A percentile compares a stretch with the other conserved stretches of the same genome.
phyloP scores from a whole-genome alignment of 1,139 yeast genomes.

The Candida gigantensis region DNA sequence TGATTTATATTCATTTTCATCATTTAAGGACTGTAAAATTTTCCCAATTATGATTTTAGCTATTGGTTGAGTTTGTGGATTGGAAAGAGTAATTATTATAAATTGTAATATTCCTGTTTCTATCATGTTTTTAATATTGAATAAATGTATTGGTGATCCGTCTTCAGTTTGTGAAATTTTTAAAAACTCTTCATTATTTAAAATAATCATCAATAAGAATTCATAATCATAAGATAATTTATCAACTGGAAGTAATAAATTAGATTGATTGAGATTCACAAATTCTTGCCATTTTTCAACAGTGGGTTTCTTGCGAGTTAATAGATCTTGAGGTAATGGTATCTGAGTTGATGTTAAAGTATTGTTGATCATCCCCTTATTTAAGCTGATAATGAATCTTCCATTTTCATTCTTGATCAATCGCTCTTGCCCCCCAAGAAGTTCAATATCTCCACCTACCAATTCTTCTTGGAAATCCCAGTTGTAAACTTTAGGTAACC shows the following conservation, averaged over 20 bases:
- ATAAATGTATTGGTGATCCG: constrained; percentile 22
- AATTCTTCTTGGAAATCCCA: constrained; percentile 65
- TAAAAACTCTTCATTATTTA: constrained; percentile 65
- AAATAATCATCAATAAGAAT: constrained; percentile 54
- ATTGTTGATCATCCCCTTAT: constrained; percentile 51
- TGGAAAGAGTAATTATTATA: constrained; percentile 48
- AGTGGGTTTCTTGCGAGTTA: constrained; percentile 1
- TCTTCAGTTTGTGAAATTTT: constrained; percentile 24
- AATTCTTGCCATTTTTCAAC: constrained; percentile 20
- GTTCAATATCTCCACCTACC: constrained; percentile 41
- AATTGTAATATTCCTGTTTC: constrained; percentile 62
- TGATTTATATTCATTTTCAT: constrained; percentile 15
- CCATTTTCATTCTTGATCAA: constrained; percentile 45
- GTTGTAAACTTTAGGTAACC: constrained; percentile 59
- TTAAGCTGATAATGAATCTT: constrained; percentile 52
- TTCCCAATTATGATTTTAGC: constrained; percentile 43
- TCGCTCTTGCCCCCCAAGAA: constrained; percentile 41
- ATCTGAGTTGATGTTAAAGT: constrained; percentile 31
- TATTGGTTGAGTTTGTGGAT: constrained; percentile 18
- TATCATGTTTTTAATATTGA: constrained; percentile 59
- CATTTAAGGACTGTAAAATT: constrained; percentile 35
- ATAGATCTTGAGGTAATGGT: constrained; percentile 9
- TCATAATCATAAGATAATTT: constrained; percentile 55
- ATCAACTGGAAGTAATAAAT: constrained; percentile 15
- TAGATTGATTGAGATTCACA: constrained; percentile 23